A percentile compares a stretch with the other conserved stretches of the same genome.
These are phyloP conservation scores for Apiospora phragmitis DNA, from an alignment of 2,329 filamentous ascomycete genomes.

Conservation along the genomic window DNA sequence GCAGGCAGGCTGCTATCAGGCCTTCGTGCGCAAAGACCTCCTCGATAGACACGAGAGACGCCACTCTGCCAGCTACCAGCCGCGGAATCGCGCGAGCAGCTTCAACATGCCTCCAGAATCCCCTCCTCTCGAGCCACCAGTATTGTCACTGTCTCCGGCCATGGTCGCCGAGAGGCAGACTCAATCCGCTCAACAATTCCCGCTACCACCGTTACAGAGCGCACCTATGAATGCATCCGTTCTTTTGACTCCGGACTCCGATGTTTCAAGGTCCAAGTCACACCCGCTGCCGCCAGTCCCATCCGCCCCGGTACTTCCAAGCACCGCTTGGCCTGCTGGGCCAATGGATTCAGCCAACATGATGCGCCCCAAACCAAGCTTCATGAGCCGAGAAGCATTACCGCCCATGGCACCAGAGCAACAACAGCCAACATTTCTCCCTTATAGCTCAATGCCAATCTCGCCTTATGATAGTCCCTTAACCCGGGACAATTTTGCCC, in stretches of 20 bases:
- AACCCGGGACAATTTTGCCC: slow-evolving; percentile 46
- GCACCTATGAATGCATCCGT: slow-evolving; percentile 11
- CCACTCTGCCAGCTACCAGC: slow-evolving; percentile 56
- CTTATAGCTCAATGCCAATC: slow-evolving; percentile 32
- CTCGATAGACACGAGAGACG: slow-evolving; percentile 68
- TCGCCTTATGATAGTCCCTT: slow-evolving; percentile 35
- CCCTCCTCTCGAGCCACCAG: not conserved
- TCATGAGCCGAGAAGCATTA: slow-evolving; percentile 31
- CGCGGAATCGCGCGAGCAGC: slow-evolving; percentile 51
- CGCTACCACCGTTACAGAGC: not conserved
- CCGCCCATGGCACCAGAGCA: slow-evolving; percentile 14
- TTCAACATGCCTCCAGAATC: slow-evolving; percentile 32
- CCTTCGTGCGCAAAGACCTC: slow-evolving; percentile 78
- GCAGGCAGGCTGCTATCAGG: slow-evolving; percentile 70
- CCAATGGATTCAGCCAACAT: slow-evolving; percentile 38
- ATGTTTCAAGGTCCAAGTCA: slow-evolving; percentile 29
- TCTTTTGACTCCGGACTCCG: slow-evolving; percentile 20
- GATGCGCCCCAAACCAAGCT: slow-evolving; percentile 39
- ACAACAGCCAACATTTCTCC: slow-evolving; percentile 25
- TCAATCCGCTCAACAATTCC: slow-evolving; percentile 17
- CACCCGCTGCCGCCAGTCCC: slow-evolving; percentile 16
- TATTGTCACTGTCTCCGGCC: not conserved
- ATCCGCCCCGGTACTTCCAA: not conserved
- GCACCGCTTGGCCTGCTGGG: slow-evolving; percentile 15
- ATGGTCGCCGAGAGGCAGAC: slow-evolving; percentile 21